Conservation (phyloP, 805 yeast species). For the Wickerhamomyces strasburgensis region DNA sequence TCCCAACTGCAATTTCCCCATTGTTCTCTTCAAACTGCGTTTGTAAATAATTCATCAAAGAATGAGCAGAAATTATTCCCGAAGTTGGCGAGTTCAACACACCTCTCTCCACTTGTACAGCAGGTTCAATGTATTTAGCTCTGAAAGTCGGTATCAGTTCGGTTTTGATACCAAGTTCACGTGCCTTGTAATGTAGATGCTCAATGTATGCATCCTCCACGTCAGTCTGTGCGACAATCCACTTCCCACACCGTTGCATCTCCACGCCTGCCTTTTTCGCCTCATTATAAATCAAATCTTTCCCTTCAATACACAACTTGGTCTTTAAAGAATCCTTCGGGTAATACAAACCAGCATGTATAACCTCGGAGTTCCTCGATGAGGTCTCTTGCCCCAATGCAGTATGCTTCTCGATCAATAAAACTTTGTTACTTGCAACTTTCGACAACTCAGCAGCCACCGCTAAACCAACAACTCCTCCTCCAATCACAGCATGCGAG, state of each 20-base stretch:
- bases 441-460: constrained; percentile 64
- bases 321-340: constrained; percentile 67
- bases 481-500: constrained; percentile 74
- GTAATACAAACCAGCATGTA: constrained; percentile 86
- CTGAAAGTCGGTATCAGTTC: constrained; percentile 42
- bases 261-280: constrained; percentile 45
- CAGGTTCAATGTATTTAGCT: constrained; percentile 55
- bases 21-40: constrained; percentile 49
- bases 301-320: constrained; percentile 70
- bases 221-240: constrained; percentile 81
- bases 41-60: constrained; percentile 55
- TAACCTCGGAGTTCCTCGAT: constrained; percentile 87
- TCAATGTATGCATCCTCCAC: constrained; percentile 56
- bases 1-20: constrained; percentile 62
- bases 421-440: constrained; percentile 42
- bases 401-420: constrained; percentile 64
- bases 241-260: constrained; percentile 67
- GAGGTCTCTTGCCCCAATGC: constrained; percentile 76
- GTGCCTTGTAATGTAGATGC: constrained; percentile 44
- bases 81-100: constrained; percentile 73
- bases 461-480: constrained; percentile 81
- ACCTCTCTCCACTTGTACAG: constrained; percentile 56
- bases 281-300: constrained; percentile 53
- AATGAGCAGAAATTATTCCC: constrained; percentile 82
- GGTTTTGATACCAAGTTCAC: constrained; percentile 51